Evolutionary conservation across 768 basidiomycete species (phyloP).

Genomic region (Candolleomyces eurysporus): DNA sequence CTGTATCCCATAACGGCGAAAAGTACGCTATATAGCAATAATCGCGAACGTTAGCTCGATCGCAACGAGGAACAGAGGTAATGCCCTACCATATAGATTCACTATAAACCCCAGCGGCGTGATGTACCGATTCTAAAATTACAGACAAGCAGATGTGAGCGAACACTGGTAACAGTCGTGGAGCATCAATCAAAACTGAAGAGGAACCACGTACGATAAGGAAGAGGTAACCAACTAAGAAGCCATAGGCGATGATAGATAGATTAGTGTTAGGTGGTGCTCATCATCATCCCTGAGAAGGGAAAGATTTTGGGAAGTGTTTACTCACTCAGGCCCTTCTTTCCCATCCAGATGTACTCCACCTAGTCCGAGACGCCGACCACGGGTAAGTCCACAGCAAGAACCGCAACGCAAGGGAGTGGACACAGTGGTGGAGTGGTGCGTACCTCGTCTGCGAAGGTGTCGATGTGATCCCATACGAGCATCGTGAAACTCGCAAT

Average conservation of each 20-base stretch:
- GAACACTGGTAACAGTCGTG: too few relatives aligned
- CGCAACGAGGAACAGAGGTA: neutral
- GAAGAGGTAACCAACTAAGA: slow-evolving; percentile 38
- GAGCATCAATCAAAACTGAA: neutral
- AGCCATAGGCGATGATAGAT: too few relatives aligned
- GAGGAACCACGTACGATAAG: slow-evolving; percentile 30
- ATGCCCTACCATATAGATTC: slow-evolving; percentile 43
- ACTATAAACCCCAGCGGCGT: slow-evolving; percentile 62
- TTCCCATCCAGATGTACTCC: slow-evolving; percentile 51
- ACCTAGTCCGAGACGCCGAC: slow-evolving; percentile 25
- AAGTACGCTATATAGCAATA: slow-evolving; percentile 36
- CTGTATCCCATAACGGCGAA: slow-evolving; percentile 36
- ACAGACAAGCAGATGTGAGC: neutral
- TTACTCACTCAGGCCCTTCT: slow-evolving; percentile 43
- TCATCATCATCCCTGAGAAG: neutral
- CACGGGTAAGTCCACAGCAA: neutral
- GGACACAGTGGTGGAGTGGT: too few relatives aligned
- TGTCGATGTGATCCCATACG: slow-evolving; percentile 57
- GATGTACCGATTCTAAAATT: slow-evolving; percentile 57
- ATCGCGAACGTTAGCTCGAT: neutral
- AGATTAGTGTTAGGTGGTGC: slow-evolving; percentile 11
- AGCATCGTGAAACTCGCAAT: slow-evolving; percentile 50
- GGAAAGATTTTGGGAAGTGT: neutral
- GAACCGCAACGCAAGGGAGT: slow-evolving; percentile 13
- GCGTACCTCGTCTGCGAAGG: slow-evolving; percentile 41